Base-by-base conservation (phyloP, 2,329 filamentous ascomycete genomes). In the Cladosporium sp. region DNA sequence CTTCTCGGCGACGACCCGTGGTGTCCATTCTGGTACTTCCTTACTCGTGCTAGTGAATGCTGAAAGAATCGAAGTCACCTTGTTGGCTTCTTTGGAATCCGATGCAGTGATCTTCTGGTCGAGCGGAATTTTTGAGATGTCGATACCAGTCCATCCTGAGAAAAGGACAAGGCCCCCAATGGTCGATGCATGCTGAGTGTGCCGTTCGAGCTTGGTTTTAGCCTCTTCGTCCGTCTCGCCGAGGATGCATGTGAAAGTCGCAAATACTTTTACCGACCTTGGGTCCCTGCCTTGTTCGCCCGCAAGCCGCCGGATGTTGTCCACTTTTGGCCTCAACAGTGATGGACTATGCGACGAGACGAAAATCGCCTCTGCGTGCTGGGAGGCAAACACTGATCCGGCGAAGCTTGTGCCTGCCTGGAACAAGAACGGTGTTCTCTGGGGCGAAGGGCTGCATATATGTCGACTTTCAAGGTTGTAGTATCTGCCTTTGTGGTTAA, bases 281-380 rank as follows among this genome's bases (percentile, higher is more conserved):
- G 82, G 82, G 62, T 85, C 82, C 1, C 83, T 77, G 0, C 83
- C 82, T 19, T 76, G 69, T 22, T 42, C 53, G 12, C 74, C 71
- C 0, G 82, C 82, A 4, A 81, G 71, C 17, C 77, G 71, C 1
- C 83, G 76, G 57, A 84, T 84, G 15, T 76, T 77, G 36, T 76
- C 72, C 34, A 85, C 74, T 54, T 82, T 81, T 1, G 79, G 78
- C 1, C 72, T 69, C 3, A 84, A 70, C 0, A 82, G 70, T 2
- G 70, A 61, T 0, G 81, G 78, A 0, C 77, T 80, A 64, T 83
- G 81, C 0, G 77, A 77, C 0, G 80, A 80, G 3, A 85, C 80
- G 59, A 85, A 85, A 45, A 85, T 82, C 1, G 79, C 82, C 70
- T 86, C 83, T 1, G 83, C 83, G 58, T 85, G 83, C 0, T 74